Percentiles rank a stretch among this genome's conserved stretches.
phyloP scores from a whole-genome alignment of 1,284 basidiomycete genomes.

The Heterobasidion occidentale region DNA sequence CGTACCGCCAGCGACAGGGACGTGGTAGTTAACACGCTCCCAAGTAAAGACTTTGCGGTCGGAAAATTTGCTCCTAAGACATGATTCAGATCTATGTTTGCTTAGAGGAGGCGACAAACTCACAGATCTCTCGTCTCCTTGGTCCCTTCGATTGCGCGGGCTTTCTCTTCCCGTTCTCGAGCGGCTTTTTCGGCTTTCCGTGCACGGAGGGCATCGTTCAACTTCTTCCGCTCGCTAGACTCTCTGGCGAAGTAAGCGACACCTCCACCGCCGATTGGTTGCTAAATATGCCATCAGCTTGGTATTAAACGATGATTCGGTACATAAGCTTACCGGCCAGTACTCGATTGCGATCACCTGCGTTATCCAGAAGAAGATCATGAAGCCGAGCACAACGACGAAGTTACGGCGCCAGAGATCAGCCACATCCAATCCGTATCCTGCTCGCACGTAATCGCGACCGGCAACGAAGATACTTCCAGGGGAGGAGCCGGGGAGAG shows the following conservation, averaged over 20 bases:
- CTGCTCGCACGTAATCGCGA: conserved; percentile 47
- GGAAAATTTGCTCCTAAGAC: conserved; percentile 3
- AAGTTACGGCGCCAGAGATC: conserved; percentile 60
- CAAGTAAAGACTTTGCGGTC: conserved; percentile 59
- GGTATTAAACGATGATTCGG: neutral
- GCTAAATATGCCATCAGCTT: conserved; percentile 22
- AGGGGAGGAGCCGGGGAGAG: conserved; percentile 47
- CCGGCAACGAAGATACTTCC: conserved; percentile 46
- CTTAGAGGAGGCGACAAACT: neutral
- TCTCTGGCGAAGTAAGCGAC: conserved; percentile 67
- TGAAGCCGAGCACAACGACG: conserved; percentile 50
- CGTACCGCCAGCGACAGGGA: conserved; percentile 66
- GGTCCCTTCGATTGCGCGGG: conserved; percentile 11
- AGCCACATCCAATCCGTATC: conserved; percentile 38
- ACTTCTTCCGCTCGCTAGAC: conserved; percentile 54
- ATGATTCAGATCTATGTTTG: neutral
- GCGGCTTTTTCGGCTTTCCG: conserved; percentile 35
- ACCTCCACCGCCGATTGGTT: conserved; percentile 38
- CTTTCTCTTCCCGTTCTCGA: conserved; percentile 13
- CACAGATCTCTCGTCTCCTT: conserved; percentile 7
- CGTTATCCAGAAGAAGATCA: conserved; percentile 58
- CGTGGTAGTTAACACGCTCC: conserved; percentile 66
- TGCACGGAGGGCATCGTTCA: conserved; percentile 53
- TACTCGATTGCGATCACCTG: conserved; percentile 57
- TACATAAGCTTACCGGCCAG: conserved; percentile 42